Percentiles rank a stretch among this genome's conserved stretches.
Evolutionary conservation across 1,284 basidiomycete genomes (phyloP).

Genomic region (Leccinum angustisporum): DNA sequence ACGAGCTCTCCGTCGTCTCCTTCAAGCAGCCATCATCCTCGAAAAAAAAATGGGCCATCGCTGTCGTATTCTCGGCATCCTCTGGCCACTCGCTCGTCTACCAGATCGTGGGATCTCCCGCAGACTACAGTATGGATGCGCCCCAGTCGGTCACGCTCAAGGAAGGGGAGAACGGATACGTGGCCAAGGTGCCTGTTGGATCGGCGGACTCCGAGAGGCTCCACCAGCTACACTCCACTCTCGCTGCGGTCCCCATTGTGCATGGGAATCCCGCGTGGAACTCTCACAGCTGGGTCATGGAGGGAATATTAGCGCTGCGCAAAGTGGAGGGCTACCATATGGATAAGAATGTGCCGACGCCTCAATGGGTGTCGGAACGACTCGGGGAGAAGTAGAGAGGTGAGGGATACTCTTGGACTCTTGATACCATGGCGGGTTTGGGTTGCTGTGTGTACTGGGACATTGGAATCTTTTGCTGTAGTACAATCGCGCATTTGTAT

Average conservation of each 20-base stretch:
- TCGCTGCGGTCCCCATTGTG: too few species aligned
- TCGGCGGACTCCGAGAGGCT: constrained; percentile 30
- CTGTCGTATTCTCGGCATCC: constrained; percentile 29
- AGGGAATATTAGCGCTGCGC: constrained; percentile 30
- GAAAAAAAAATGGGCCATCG: constrained; percentile 28
- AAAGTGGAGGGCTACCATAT: constrained; percentile 30
- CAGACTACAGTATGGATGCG: constrained; percentile 32
- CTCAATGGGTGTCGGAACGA: constrained; percentile 32
- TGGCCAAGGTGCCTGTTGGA: constrained; percentile 25
- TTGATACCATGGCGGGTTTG: constrained; percentile 22
- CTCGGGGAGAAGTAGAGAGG: constrained; percentile 29
- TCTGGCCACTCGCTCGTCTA: constrained; percentile 33
- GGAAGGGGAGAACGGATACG: constrained; percentile 30
- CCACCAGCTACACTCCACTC: constrained; percentile 28
- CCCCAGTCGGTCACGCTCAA: constrained; percentile 35
- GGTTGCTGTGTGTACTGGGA: constrained; percentile 22
- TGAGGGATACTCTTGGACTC: constrained; percentile 6
- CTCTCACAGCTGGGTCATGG: constrained; percentile 34
- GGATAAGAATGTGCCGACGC: constrained; percentile 32
- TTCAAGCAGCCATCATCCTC: constrained; percentile 23
- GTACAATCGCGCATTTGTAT: constrained; percentile 25
- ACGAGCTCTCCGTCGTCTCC: constrained; percentile 32
- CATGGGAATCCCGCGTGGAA: too few species aligned
- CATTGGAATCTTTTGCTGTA: constrained; percentile 12
- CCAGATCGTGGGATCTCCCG: constrained; percentile 29